A percentile compares a stretch with the other conserved stretches of the same genome.
Conservation (phyloP, 2,329 filamentous ascomycete genomes). For the Orbilia oligospora region DNA sequence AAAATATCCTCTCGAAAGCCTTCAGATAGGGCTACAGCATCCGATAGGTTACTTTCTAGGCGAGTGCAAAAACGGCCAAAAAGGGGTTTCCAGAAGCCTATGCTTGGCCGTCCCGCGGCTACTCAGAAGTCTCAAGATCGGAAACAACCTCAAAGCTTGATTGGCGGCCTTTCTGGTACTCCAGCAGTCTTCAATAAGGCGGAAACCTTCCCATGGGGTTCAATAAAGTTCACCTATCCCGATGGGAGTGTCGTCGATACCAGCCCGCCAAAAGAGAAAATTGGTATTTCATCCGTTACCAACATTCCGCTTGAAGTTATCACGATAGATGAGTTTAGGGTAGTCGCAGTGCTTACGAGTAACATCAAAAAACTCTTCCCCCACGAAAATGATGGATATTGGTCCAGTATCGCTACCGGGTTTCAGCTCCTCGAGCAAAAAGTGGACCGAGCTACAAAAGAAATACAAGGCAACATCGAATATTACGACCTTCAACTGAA, state of each 20-base stretch:
- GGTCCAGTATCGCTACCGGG: not conserved
- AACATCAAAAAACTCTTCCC: constrained; percentile 23
- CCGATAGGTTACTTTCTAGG: too few species aligned
- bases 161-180: not conserved
- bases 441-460: not conserved
- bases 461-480: not conserved
- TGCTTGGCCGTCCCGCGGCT: too few species aligned
- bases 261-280: not conserved
- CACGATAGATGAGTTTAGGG: not conserved
- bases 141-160: too few species aligned
- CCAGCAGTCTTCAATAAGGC: constrained; percentile 17
- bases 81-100: too few species aligned
- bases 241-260: not conserved
- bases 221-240: not conserved
- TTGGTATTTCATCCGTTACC: not conserved
- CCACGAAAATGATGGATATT: constrained; percentile 5
- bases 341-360: not conserved
- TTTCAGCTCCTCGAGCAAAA: not conserved
- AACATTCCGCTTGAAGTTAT: not conserved
- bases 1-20: too few species aligned
- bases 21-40: too few species aligned
- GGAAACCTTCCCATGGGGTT: constrained; percentile 10
- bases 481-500: not conserved
- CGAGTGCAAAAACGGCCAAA: not conserved
- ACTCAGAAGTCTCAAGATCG: not conserved